Evolutionary conservation across 257 asterid species (phyloP).

Genomic region (Solanum boliviense): DNA sequence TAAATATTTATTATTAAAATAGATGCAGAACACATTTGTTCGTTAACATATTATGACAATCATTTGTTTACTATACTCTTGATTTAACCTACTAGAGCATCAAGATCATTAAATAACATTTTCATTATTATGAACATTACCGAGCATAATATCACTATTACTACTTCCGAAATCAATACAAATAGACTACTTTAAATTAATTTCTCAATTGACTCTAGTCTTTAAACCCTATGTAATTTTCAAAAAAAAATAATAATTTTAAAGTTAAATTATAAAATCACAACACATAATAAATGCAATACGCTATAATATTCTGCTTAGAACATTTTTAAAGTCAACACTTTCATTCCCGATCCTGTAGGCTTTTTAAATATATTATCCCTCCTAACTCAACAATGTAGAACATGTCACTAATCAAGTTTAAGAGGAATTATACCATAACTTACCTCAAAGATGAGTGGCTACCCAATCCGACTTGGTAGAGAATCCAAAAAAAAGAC

Average conservation of each 20-base stretch:
- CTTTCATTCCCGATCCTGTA: not conserved
- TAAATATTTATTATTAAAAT: too few relatives aligned
- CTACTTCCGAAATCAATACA: not conserved
- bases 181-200: not conserved
- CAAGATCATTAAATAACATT: not conserved
- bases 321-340: not conserved
- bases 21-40: not conserved
- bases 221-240: not conserved
- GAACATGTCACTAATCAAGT: too few relatives aligned
- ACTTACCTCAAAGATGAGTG: too few relatives aligned
- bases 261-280: not conserved
- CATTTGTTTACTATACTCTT: not conserved
- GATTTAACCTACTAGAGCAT: not conserved
- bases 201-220: not conserved
- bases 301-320: too few relatives aligned
- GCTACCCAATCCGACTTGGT: too few relatives aligned
- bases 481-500: too few relatives aligned
- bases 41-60: not conserved
- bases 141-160: not conserved
- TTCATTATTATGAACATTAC: not conserved
- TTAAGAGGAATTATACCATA: too few relatives aligned
- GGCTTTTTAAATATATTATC: not conserved
- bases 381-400: too few relatives aligned
- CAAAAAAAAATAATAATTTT: too few relatives aligned
- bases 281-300: not conserved